Evolutionary conservation across 345 rosid genomes (phyloP).

Genomic region (Hibiscus trionum): DNA sequence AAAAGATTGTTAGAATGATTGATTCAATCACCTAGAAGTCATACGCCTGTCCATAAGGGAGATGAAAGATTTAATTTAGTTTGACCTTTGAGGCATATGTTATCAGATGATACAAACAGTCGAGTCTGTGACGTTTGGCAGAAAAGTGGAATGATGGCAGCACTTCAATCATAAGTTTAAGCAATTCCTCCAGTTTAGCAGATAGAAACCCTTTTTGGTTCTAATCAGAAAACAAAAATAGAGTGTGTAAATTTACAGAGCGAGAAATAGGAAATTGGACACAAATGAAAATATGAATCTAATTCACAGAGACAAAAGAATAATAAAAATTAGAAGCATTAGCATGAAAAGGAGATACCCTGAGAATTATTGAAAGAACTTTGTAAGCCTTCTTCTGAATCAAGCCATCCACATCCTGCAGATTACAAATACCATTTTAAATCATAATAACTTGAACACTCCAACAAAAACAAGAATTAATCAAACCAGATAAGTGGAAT

Average conservation of each 20-base stretch:
- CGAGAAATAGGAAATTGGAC: not conserved
- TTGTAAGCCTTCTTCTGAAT: constrained; percentile 94
- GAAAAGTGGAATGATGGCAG: constrained; percentile 73
- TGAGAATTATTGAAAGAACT: constrained; percentile 71
- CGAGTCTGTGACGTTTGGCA: constrained; percentile 86
- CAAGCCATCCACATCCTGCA: constrained; percentile 66
- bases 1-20: not conserved
- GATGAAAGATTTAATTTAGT: constrained; percentile 7
- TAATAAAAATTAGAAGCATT: not conserved
- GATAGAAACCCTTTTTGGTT: constrained; percentile 47
- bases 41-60: not conserved
- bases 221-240: constrained; percentile 27
- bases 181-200: constrained; percentile 57
- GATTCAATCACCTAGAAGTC: not conserved
- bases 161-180: constrained; percentile 61
- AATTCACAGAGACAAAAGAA: not conserved
- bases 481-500: constrained; percentile 12
- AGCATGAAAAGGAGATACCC: constrained; percentile 37
- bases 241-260: not conserved
- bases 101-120: constrained; percentile 72
- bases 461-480: not conserved
- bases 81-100: constrained; percentile 54
- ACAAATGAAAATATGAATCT: not conserved
- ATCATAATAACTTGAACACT: not conserved
- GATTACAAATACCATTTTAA: constrained; percentile 6